Conservation (phyloP, 257 asterid genomes). For the Fraxinus excelsior region DNA sequence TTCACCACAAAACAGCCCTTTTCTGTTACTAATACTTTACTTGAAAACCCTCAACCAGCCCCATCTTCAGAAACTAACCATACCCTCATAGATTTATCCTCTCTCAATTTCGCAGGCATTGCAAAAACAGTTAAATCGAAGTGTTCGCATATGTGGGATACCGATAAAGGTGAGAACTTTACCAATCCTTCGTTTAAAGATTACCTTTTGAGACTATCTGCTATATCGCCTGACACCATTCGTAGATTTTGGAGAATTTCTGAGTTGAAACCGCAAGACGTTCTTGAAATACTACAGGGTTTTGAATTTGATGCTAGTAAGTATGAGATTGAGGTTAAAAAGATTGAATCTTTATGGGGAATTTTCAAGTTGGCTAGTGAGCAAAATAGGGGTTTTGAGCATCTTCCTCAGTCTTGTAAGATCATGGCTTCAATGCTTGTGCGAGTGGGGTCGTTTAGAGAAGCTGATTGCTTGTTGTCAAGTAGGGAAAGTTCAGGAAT, state of each 20-base stretch:
- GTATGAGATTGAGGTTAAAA: conserved; percentile 49
- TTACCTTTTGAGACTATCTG: conserved; percentile 53
- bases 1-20: conserved; percentile 2
- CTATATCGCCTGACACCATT: conserved; percentile 50
- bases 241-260: conserved; percentile 80
- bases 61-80: conserved; percentile 22
- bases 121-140: conserved; percentile 44
- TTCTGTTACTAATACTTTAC: conserved; percentile 11
- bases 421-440: conserved; percentile 82
- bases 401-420: conserved; percentile 59
- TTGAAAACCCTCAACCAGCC: conserved; percentile 16
- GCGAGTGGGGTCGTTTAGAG: conserved; percentile 50
- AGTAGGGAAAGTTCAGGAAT: conserved; percentile 52
- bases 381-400: conserved; percentile 49
- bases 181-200: conserved; percentile 44
- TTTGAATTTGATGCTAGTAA: conserved; percentile 45
- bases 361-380: conserved; percentile 62
- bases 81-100: conserved; percentile 32
- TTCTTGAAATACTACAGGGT: conserved; percentile 68
- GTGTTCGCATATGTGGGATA: conserved; percentile 29
- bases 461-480: conserved; percentile 68
- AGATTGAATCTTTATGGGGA: conserved; percentile 74
- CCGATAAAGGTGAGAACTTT: conserved; percentile 41
- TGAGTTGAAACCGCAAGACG: conserved; percentile 59
- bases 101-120: conserved; percentile 35